Base-by-base conservation (phyloP, 352 stramenopile species). In the Globisporangium splendens region DNA sequence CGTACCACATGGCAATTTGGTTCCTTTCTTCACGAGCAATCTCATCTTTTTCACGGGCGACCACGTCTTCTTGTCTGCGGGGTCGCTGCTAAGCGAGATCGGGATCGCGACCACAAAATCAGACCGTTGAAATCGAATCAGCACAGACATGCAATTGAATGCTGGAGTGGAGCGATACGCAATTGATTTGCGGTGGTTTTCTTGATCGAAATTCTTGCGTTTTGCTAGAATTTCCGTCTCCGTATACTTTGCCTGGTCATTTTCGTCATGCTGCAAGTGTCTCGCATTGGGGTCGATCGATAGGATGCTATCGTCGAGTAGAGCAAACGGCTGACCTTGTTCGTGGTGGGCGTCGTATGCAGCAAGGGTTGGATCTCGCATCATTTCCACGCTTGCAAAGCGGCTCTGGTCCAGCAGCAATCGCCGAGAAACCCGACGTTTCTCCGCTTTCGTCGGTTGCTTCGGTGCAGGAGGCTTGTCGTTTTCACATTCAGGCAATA, bases 71-170 rank as follows among this genome's bases (percentile, higher is more conserved):
- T 60, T 68, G 41, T 56, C 24, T 1, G 33, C 17, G 15, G 49
- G 18, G 31, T 43, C 24, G 17, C 46, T 56, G 21, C 44, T 64
- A 3, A 59, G 24, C 10, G 65, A 55, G 35, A 88, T 77, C 0
- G 79, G 76, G 6, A 63, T 79, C 6, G 80, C 80, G 15, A 90
- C 70, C 8, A 90, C 77, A 38, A 90, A 90, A 50, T 88, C 77
- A 0, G 77, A 88, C 77, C 80, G 88, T 56, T 90, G 75, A 54
- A 90, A 88, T 38, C 86, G 77, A 55, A 90, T 79, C 13, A 72
- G 22, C 38, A 90, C 69, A 0, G 76, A 76, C 42, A 75, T 66
- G 59, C 88, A 88, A 39, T 88, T 88, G 57, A 90, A 90, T 10
- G 77, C 71, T 18, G 79, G 79, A 21, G 85, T 87, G 20, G 70